These are phyloP conservation scores for Nothophaeocryptopus gaeumannii DNA, from an alignment of 2,329 filamentous ascomycete species.

Conservation along the genomic window DNA sequence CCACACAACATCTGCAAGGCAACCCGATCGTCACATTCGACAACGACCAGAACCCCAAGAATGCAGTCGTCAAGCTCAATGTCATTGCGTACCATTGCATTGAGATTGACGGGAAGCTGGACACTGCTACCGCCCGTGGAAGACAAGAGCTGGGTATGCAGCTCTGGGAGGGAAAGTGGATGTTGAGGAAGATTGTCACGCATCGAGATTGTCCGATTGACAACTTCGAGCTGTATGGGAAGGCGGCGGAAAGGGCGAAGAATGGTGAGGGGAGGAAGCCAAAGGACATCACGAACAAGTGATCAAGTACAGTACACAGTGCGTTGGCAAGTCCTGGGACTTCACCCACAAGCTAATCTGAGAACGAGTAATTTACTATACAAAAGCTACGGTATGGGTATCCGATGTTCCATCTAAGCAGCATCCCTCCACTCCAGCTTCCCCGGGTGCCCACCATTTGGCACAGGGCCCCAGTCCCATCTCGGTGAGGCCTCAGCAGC, in stretches of 20 bases:
- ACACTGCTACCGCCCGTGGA: neutral
- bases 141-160: neutral
- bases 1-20: neutral
- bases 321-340: too few relatives aligned
- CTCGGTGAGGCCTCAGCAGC: constrained; percentile 12
- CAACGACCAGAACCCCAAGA: neutral
- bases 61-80: neutral
- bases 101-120: neutral
- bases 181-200: neutral
- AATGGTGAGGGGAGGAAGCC: neutral
- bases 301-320: neutral
- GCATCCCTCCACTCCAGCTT: constrained; percentile 7
- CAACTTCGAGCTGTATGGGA: neutral
- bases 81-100: constrained; percentile 2
- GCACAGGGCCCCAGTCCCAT: constrained; percentile 19
- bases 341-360: too few relatives aligned
- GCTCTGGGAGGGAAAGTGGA: neutral
- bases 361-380: too few relatives aligned
- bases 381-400: too few relatives aligned
- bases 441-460: constrained; percentile 18
- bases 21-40: neutral
- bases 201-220: neutral
- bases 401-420: neutral
- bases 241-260: neutral
- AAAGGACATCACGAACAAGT: neutral